Evolutionary conservation across 495 filamentous ascomycete species (phyloP).

Genomic region (Aspergillus coremiiformis): DNA sequence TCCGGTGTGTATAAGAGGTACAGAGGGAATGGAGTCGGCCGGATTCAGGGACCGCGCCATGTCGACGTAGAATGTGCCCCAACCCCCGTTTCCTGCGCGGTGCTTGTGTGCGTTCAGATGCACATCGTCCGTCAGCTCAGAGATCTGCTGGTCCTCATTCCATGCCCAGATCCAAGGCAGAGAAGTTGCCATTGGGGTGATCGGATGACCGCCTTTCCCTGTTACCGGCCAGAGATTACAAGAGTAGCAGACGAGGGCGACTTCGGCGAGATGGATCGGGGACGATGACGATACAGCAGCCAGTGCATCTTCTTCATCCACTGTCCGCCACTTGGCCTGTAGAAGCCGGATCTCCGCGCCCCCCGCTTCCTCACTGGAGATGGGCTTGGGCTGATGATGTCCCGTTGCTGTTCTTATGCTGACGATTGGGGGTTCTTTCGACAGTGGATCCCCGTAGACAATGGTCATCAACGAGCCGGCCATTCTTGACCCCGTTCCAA

Average conservation of each 20-base stretch:
- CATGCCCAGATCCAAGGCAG: constrained; percentile 11
- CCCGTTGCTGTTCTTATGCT: constrained; percentile 5
- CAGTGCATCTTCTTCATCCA: not conserved
- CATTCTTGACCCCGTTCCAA: constrained; percentile 8
- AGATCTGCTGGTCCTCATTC: constrained; percentile 4
- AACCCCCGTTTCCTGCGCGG: not conserved
- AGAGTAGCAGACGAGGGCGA: constrained; percentile 3
- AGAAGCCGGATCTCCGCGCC: constrained; percentile 3
- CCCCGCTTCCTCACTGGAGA: not conserved
- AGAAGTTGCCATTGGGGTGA: not conserved
- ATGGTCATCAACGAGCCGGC: constrained; percentile 8
- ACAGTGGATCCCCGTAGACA: constrained; percentile 7
- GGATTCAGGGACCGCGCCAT: not conserved
- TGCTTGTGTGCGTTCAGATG: not conserved
- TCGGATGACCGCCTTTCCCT: not conserved
- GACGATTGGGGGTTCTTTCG: not conserved
- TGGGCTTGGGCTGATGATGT: constrained; percentile 2
- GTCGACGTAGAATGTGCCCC: constrained; percentile 3
- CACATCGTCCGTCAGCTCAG: not conserved
- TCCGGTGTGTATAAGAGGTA: not conserved
- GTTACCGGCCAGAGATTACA: not conserved
- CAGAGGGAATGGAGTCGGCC: not conserved
- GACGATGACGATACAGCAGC: not conserved
- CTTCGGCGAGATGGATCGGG: not conserved
- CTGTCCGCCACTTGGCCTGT: not conserved